Conservation (phyloP, 331 rosid species). For the Telfairia occidentalis region DNA sequence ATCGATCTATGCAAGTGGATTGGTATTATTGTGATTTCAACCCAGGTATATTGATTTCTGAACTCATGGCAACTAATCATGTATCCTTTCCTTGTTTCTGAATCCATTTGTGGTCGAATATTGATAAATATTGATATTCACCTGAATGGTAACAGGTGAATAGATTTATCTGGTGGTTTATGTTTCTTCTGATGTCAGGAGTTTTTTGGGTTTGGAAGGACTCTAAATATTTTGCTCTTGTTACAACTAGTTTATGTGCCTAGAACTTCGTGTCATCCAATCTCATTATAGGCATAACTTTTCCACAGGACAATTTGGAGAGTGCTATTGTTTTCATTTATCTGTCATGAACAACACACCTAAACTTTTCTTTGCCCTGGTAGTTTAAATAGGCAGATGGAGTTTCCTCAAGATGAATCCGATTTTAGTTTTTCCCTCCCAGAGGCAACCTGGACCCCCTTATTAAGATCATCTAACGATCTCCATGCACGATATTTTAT, state of each 20-base stretch:
- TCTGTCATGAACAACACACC: neutral
- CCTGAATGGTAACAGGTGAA: neutral
- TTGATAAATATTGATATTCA: neutral
- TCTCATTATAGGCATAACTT: neutral
- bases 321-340: neutral
- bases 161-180: neutral
- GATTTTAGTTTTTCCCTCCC: neutral
- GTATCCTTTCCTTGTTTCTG: neutral
- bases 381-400: neutral
- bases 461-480: neutral
- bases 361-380: neutral
- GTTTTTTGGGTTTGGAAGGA: neutral
- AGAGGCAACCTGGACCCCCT: neutral
- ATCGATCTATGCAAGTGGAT: slow-evolving; percentile 66
- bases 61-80: neutral
- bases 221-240: neutral
- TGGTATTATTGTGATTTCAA: slow-evolving; percentile 46
- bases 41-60: slow-evolving; percentile 50
- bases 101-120: neutral
- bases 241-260: neutral
- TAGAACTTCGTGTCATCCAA: neutral
- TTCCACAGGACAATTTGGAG: neutral
- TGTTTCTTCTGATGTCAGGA: neutral
- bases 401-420: neutral
- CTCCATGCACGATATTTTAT: neutral